Evolutionary conservation across 225 moss, liverwort and hornwort species (phyloP), one percentile per base, ranked within the genome.

Genomic region (Bryum argenteum): DNA sequence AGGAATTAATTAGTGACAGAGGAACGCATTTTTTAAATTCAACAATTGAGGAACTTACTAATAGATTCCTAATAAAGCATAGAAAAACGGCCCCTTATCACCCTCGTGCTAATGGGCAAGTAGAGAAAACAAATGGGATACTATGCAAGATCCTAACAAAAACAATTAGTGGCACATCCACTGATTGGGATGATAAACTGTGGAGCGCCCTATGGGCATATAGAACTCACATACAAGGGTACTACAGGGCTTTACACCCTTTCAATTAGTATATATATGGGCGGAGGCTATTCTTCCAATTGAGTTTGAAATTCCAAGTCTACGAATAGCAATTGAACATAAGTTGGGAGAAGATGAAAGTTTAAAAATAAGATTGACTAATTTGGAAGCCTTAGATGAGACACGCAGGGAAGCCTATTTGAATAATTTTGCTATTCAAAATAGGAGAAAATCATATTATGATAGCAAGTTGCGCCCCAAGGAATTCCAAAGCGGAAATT

Each of bases 1-100:
- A 7, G 8, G 56, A 56, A 10, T 22, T 55, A 23, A 55, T 20
- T 9, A 56, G 56, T 10, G 56, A 56, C 6, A 11, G 56, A 10
- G 56, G 56, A 21, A 56, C 23, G 3, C 56, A 37, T 60, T 60
- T 60, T 60, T 60, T 16, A 17, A 60, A 60, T 60, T 6, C 12
- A 1, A 60, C 7, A 2, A 39, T 60, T 60, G n/a, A 60, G n/a
- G 37, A 60, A 38, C 39, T 60, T 16, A 59, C 58, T 11, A 37
- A 59, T 33, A 28, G 8, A 16, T 59, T 28, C 37, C 37, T 59
- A 33, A 59, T 59, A 6, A 52, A 11, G 12, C n/a, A 52, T n/a
- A 52, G 52, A n/a, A 52, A 52, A 52, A 33, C 33, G 4, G 33
- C 33, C 33, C 33, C 33, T 33, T 33, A 33, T 33, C 33, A 33